Evolutionary conservation across 192 early-diverging fungal species (phyloP).

Genomic region (Coemansia asiatica): DNA sequence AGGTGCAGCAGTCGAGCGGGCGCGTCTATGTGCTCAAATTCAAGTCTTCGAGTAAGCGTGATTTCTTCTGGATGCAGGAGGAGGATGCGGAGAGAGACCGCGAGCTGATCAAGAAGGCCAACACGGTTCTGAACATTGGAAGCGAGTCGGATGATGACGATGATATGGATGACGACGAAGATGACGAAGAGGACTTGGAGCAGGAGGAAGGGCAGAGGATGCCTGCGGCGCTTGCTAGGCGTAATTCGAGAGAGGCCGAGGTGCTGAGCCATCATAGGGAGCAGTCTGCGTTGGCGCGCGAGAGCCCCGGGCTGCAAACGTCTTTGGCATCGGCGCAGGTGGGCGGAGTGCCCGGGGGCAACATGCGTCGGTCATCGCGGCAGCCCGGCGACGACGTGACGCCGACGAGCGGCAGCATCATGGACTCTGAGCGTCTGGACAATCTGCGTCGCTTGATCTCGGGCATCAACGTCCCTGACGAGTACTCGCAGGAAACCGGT

Average conservation of each 20-base stretch:
- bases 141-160: constrained; percentile 15
- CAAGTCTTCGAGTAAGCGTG: constrained; percentile 71
- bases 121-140: constrained; percentile 57
- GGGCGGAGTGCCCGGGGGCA: constrained; percentile 33
- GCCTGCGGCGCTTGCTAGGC: not conserved
- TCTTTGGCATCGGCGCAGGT: constrained; percentile 35
- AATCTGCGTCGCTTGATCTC: constrained; percentile 38
- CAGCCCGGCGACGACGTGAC: constrained; percentile 37
- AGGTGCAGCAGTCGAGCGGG: constrained; percentile 58
- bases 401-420: constrained; percentile 14
- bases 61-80: constrained; percentile 87
- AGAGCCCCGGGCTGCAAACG: constrained; percentile 16
- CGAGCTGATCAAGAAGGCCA: constrained; percentile 59
- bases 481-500: not conserved
- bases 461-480: constrained; percentile 25
- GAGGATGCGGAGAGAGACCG: constrained; percentile 61
- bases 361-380: constrained; percentile 18
- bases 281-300: constrained; percentile 38
- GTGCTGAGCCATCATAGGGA: constrained; percentile 35
- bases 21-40: constrained; percentile 83
- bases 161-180: constrained; percentile 16
- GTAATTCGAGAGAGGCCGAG: constrained; percentile 25
- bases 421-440: constrained; percentile 13
- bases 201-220: not conserved
- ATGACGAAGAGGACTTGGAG: constrained; percentile 19